Conservation (phyloP, 2,329 filamentous ascomycete species). For the Cladophialophora chaetospira region DNA sequence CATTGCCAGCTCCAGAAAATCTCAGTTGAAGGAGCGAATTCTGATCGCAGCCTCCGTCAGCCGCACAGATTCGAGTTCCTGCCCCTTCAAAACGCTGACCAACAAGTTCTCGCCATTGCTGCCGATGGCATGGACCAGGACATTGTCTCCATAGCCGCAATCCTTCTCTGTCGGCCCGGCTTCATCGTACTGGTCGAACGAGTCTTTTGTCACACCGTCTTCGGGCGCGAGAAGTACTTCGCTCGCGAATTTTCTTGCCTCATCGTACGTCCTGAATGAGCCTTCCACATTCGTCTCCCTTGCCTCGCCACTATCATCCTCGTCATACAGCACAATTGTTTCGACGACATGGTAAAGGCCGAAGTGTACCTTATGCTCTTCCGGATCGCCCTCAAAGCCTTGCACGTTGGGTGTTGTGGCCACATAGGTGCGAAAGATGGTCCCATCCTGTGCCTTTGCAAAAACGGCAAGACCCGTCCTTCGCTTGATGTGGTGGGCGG, state of each 20-base stretch:
- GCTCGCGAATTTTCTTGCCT: conserved; percentile 34
- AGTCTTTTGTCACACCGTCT: conserved; percentile 33
- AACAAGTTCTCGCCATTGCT: conserved; percentile 35
- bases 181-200: conserved; percentile 36
- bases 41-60: conserved; percentile 29
- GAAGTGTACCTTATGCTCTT: conserved; percentile 33
- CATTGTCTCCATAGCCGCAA: conserved; percentile 39
- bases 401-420: conserved; percentile 32
- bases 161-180: conserved; percentile 33
- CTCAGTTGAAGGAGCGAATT: conserved; percentile 21
- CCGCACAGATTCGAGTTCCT: conserved; percentile 35
- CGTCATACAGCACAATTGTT: conserved; percentile 32
- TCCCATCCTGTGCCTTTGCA: conserved; percentile 34
- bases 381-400: conserved; percentile 19
- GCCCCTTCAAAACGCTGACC: conserved; percentile 35
- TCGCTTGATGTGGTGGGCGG: conserved; percentile 24
- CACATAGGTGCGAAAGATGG: conserved; percentile 35
- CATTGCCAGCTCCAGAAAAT: background rate
- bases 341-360: conserved; percentile 37
- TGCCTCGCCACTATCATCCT: conserved; percentile 29
- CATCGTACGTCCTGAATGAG: conserved; percentile 32
- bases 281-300: conserved; percentile 34
- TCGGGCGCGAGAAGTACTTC: conserved; percentile 30
- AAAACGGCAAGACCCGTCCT: conserved; percentile 33
- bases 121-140: conserved; percentile 36